phyloP scores from a whole-genome alignment of 2,329 filamentous ascomycete genomes.

The Cladosporium sp. region DNA sequence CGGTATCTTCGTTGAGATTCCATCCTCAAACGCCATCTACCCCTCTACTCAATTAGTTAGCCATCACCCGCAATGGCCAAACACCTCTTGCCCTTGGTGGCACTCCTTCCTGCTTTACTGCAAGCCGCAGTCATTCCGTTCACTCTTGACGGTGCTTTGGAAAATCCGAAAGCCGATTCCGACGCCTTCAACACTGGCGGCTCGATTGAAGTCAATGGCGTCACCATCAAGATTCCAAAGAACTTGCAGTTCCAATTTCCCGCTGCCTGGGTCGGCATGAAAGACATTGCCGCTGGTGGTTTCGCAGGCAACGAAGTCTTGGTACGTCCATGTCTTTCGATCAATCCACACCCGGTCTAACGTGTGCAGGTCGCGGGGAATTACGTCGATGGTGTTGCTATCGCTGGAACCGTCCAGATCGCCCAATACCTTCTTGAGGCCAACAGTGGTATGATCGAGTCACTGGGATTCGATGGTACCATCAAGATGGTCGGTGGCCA shows the following conservation, averaged over 20 bases:
- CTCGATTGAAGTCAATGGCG: constrained; percentile 40
- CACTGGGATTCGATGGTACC: constrained; percentile 7
- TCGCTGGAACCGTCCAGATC: constrained; percentile 35
- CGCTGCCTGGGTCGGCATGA: constrained; percentile 40
- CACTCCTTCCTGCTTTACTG: neutral
- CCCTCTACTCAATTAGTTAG: neutral
- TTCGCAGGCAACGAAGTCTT: constrained; percentile 22
- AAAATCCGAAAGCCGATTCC: constrained; percentile 17
- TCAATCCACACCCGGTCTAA: constrained; percentile 12
- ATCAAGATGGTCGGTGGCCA: constrained; percentile 12
- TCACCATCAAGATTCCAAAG: constrained; percentile 42
- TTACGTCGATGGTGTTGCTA: constrained; percentile 30
- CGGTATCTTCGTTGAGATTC: neutral
- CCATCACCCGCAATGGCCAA: constrained; percentile 3
- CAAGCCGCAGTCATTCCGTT: constrained; percentile 15
- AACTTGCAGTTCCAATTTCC: constrained; percentile 48
- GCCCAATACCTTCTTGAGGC: constrained; percentile 30
- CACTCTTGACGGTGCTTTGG: constrained; percentile 25
- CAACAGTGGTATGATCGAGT: constrained; percentile 9
- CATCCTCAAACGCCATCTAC: constrained; percentile 4
- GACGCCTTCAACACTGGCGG: constrained; percentile 42
- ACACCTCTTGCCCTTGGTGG: constrained; percentile 4
- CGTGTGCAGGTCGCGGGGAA: constrained; percentile 33
- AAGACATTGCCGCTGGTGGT: constrained; percentile 22
- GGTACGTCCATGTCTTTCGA: constrained; percentile 15